These are phyloP conservation scores for Sclerotinia subarctica DNA, from an alignment of 2,329 filamentous ascomycete genomes.

Conservation along the genomic window DNA sequence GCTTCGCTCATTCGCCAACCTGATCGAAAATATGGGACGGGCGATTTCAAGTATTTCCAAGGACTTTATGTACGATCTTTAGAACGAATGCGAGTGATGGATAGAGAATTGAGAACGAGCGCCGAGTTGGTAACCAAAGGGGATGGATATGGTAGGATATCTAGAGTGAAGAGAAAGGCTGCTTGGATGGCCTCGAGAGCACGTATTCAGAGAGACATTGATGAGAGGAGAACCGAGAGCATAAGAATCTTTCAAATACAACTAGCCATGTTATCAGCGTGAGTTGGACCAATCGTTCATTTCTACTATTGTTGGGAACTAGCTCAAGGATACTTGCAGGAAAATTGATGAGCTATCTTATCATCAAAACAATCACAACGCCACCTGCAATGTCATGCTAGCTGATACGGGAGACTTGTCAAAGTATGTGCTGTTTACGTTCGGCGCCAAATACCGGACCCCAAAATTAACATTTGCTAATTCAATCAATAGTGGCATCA, in stretches of 20 bases:
- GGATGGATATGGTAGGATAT: constrained; percentile 26
- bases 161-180: constrained; percentile 28
- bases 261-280: constrained; percentile 30
- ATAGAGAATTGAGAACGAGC: constrained; percentile 24
- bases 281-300: constrained; percentile 17
- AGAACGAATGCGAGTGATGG: constrained; percentile 25
- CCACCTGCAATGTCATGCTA: constrained; percentile 22
- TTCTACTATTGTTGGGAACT: constrained; percentile 2
- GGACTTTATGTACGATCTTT: constrained; percentile 25
- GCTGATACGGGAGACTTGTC: constrained; percentile 20
- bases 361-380: constrained; percentile 29
- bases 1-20: constrained; percentile 28
- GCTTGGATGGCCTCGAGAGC: constrained; percentile 28
- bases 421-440: constrained; percentile 16
- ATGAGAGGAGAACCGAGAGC: constrained; percentile 28
- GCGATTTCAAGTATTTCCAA: constrained; percentile 30
- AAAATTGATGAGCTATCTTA: constrained; percentile 31
- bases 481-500: constrained; percentile 19
- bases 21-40: constrained; percentile 25
- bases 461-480: constrained; percentile 11
- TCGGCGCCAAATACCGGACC: background rate
- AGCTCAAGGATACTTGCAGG: constrained; percentile 21
- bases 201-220: constrained; percentile 26
- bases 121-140: constrained; percentile 24
- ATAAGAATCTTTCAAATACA: constrained; percentile 30